Evolutionary conservation across 2,329 filamentous ascomycete genomes (phyloP).

Genomic region (Colletotrichum sp.): DNA sequence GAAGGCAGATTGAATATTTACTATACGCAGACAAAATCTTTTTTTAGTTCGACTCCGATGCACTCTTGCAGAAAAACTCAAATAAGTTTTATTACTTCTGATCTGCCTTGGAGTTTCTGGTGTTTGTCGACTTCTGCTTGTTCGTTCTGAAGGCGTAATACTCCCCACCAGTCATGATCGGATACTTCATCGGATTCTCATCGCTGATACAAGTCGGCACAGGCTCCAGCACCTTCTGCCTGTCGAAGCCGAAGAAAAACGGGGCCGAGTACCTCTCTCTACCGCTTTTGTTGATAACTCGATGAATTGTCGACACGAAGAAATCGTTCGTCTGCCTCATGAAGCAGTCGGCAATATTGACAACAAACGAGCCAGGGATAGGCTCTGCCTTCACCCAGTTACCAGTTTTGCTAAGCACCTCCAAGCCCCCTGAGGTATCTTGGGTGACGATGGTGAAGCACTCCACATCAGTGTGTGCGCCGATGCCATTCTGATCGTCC

Average conservation of each 20-base stretch:
- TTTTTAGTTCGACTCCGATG: accelerated
- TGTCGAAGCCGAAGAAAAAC: slow-evolving; percentile 39
- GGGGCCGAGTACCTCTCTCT: slow-evolving; percentile 42
- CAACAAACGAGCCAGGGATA: slow-evolving; percentile 45
- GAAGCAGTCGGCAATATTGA: slow-evolving; percentile 51
- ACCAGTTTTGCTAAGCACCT: slow-evolving; percentile 49
- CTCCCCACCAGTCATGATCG: slow-evolving; percentile 35
- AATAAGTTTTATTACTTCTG: neutral
- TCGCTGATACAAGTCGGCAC: slow-evolving; percentile 35
- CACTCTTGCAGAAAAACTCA: accelerated
- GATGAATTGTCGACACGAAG: slow-evolving; percentile 47
- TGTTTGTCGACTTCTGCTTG: slow-evolving; percentile 14
- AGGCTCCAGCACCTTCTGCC: slow-evolving; percentile 29
- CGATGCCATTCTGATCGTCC: slow-evolving; percentile 34
- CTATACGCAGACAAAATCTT: neutral
- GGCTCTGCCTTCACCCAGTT: slow-evolving; percentile 49
- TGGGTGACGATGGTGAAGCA: slow-evolving; percentile 54
- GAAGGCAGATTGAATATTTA: accelerated
- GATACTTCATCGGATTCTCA: slow-evolving; percentile 37
- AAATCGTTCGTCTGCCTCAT: slow-evolving; percentile 46
- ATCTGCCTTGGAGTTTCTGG: neutral
- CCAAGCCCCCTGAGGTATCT: slow-evolving; percentile 46
- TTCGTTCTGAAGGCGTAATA: slow-evolving; percentile 39
- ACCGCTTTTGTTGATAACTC: slow-evolving; percentile 40
- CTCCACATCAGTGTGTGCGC: slow-evolving; percentile 53